Evolutionary conservation across 73 alveolate genomes (phyloP), one percentile per base, ranked within the genome.

Genomic region (Paraurostyla sp.): DNA sequence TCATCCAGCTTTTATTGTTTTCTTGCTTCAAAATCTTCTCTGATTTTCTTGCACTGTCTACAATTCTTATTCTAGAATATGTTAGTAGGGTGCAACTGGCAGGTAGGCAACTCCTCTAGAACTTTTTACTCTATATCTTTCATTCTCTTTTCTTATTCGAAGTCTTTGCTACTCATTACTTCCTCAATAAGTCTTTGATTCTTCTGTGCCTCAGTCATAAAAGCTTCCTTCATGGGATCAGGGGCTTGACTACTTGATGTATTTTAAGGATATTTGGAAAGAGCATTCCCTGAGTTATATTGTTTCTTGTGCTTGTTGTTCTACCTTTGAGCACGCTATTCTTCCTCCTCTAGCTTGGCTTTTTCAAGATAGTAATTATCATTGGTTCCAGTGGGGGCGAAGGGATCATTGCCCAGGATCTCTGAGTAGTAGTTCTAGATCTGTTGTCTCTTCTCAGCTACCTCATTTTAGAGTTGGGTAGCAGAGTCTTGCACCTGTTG

Each of bases 41-140:
- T 78, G 57, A 78, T 89, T 57, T 89, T 80, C 88, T 49, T 80
- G 63, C 94, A 89, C n/a, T 80, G 49, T 42, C 94, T 57, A n/a
- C 94, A 89, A 48, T 69, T 88, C 29, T 40, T 27, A 45, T 88
- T 88, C 78, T 78, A 51, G 30, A 83, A 88, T 27, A 78, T 57
- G 23, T 88, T 78, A 27, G 27, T 57, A 0, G 90, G 90, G 78
- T 87, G 93, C 29, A 87, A 56, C 16, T 46, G 76, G 42, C 93
- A 87, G 18, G 32, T 46, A 0, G 48, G 65, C 23, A 87, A 36
- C 49, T 73, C 84, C 27, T 30, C 56, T 20, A 87, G 49, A 3
- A 87, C 76, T 29, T 76, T n/a, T 69, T 87, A 29, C 51, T 76
- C 89, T 13, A 41, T 35, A 11, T 65, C 93, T 73, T 85, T 75